Evolutionary conservation across 148 eudicot species (phyloP), one percentile per base, ranked within the genome.

Genomic region (Gaultheria prostrata): DNA sequence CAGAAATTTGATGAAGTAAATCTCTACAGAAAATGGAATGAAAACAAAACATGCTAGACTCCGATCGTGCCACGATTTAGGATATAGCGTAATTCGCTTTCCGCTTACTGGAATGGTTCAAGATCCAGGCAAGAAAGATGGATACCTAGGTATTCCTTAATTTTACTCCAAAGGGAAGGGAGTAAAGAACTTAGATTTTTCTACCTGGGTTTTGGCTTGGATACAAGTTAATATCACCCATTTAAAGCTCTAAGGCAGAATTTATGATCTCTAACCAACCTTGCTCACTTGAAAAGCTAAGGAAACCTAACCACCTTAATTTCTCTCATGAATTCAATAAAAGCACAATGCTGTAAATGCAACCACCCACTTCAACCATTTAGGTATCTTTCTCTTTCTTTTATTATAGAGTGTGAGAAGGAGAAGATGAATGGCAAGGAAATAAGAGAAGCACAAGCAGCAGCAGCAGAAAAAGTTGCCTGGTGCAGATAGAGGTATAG

Each of bases 311-410:
- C 82, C 54, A 49, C 39, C 46, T 50, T 61, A 20, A 63, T 67
- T 49, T 78, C 43, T 48, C 51, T 33, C 82, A 50, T 83, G 85
- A 83, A 59, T n/a, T 83, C 72, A 76, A 61, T 83, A 61, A 83
- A 75, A 83, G 76, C 85, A 49, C 26, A 78, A 13, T n/a, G 65
- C 43, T 17, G 73, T 46, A 20, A 77, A 18, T 33, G 28, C 85
- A 83, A 83, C 85, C 82, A 83, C 82, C 61, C 17, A 21, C 17
- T 63, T 32, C 80, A 15, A 50, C 33, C 50, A 77, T 83, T 69
- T 63, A 65, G 50, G 49, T 32, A 14, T 65, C 63, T 6, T 59
- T 26, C 15, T 77, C 9, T 77, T 15, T 77, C 59, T 63, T 21
- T 20, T 30, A 18, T 26, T 53, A 5, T 28, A 24, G 32, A 26